Evolutionary conservation across 331 rosid genomes (phyloP), one percentile per base, ranked within the genome.

Genomic region (Arachis monticola): DNA sequence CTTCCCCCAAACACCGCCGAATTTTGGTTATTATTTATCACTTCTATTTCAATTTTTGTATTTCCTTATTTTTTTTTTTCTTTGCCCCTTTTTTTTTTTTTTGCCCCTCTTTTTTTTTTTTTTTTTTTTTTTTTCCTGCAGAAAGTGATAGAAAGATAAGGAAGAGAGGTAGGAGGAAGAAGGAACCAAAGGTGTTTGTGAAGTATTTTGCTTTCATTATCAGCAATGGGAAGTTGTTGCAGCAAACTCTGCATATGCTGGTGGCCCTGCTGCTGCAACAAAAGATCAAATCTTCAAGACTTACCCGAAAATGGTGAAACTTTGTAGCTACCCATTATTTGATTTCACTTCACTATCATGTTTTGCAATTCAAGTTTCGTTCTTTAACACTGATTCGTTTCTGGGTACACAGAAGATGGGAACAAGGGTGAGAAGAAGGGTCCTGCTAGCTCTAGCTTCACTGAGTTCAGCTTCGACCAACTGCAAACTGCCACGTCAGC

Each of bases 191-290:
- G 38, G 38, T 41, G 32, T 60, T 82, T 79, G 5, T 5, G 27
- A 9, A 72, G 55, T 22, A 50, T 72, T 72, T 50, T 77, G 64
- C 31, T 86, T 86, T 38, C 27, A 32, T 48, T 17, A 73, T 45
- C 8, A 60, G 73, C 83, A 82, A 91, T 91, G 96, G 96, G 96
- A 85, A 90, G 78, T 85, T 83, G 92, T 76, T 91, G 96, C 85
- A 87, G 92, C 74, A 91, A 82, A 55, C 72, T 85, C 38, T 77
- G 88, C 57, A 72, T 88, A 14, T 91, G 93, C 70, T 88, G 88
- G 79, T 88, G 91, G 81, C 90, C 89, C 10, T 87, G 89, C 52
- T 75, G 78, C 67, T 46, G 76, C 77, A 86, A 86, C 60, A 55
- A 38, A 38, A 38, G 60, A 74, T 82, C 93, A 52, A 83, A 82